These are phyloP conservation scores for Metarhizium guizhouense DNA, from an alignment of 2,329 filamentous ascomycete species.

Conservation along the genomic window DNA sequence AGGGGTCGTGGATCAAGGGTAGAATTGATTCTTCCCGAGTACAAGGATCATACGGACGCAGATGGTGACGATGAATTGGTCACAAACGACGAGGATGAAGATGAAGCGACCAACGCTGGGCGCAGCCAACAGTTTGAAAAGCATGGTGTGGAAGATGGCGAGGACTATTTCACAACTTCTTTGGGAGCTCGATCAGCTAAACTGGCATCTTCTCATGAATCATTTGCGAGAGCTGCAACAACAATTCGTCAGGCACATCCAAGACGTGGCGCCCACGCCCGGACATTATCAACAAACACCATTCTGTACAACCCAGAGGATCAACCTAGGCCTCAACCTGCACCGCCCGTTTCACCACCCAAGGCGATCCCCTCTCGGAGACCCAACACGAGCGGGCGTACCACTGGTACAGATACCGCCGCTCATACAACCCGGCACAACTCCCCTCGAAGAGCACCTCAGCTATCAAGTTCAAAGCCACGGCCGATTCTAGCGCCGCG, in stretches of 20 bases:
- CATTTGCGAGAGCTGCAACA: conserved; percentile 19
- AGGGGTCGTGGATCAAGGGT: conserved; percentile 30
- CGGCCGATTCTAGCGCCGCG: conserved; percentile 45
- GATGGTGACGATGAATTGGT: conserved; percentile 88
- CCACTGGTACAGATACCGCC: conserved; percentile 21
- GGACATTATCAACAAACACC: conserved; percentile 73
- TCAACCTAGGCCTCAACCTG: conserved; percentile 24
- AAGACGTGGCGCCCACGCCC: conserved; percentile 47
- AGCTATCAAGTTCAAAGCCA: conserved; percentile 39
- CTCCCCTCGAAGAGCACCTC: conserved; percentile 38
- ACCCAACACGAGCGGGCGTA: conserved; percentile 28
- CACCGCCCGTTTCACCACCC: conserved; percentile 35
- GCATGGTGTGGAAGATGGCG: conserved; percentile 22
- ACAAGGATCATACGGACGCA: conserved; percentile 63
- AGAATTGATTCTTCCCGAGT: conserved; percentile 23
- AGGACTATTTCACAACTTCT: conserved; percentile 48
- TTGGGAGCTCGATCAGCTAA: conserved; percentile 32
- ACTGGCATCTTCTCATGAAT: conserved; percentile 24
- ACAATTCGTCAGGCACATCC: conserved; percentile 23
- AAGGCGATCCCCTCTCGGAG: conserved; percentile 21
- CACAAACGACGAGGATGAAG: conserved; percentile 66
- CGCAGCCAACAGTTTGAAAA: conserved; percentile 21
- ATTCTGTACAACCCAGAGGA: conserved; percentile 71
- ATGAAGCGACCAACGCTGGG: conserved; percentile 35
- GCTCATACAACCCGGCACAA: conserved; percentile 25